A percentile compares a stretch with the other conserved stretches of the same genome.
Evolutionary conservation across 441 rosid genomes (phyloP).

Genomic region (Brassica hybrid): DNA sequence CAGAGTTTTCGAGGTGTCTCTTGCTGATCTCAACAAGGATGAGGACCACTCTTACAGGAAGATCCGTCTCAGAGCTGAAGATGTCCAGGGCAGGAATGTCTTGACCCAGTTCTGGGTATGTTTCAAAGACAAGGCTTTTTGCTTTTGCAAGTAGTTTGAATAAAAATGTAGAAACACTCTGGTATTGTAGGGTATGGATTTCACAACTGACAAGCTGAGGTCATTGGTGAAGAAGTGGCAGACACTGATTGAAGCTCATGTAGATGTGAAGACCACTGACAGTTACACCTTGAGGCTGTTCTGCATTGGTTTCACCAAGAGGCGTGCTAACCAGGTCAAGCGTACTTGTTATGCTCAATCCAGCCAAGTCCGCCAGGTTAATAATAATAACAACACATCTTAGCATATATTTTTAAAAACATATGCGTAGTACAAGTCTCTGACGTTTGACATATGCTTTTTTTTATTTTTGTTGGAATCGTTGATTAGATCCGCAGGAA

Average conservation of each 20-base stretch:
- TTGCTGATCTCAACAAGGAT: conserved; percentile 86
- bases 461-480: background rate
- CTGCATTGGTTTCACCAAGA: conserved; percentile 91
- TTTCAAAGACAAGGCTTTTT: too few relatives aligned
- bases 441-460: background rate
- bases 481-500: conserved; percentile 65
- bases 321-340: conserved; percentile 86
- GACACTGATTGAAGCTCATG: conserved; percentile 86
- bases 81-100: conserved; percentile 90
- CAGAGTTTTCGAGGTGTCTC: conserved; percentile 82
- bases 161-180: too few relatives aligned
- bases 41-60: conserved; percentile 87
- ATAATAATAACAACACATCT: conserved; percentile 7
- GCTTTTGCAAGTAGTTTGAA: too few relatives aligned
- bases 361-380: conserved; percentile 81
- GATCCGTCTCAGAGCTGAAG: conserved; percentile 90
- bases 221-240: conserved; percentile 93
- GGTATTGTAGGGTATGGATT: conserved; percentile 74
- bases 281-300: conserved; percentile 79
- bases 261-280: conserved; percentile 90
- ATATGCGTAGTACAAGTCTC: too few relatives aligned
- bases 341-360: conserved; percentile 91
- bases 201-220: conserved; percentile 89
- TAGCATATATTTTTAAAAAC: background rate
- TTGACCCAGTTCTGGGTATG: conserved; percentile 96